Percentiles rank a stretch among this genome's conserved stretches.
Conservation (phyloP, 2,329 filamentous ascomycete genomes). For the Colletotrichum truncatum region DNA sequence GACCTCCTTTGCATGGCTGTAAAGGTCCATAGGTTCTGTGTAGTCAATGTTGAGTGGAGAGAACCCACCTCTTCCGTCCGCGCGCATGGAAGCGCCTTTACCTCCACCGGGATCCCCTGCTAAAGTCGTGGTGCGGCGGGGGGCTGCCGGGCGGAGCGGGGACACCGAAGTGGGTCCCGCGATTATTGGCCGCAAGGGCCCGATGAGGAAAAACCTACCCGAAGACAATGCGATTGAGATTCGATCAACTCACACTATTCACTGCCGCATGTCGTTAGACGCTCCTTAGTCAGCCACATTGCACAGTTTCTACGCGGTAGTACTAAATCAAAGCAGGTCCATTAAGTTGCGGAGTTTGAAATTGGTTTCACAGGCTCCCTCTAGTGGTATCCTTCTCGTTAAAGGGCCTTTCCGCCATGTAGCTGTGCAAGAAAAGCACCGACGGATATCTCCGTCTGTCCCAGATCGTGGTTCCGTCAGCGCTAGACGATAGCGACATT, state of each 20-base stretch:
- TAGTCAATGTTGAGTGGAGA: background rate
- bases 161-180: background rate
- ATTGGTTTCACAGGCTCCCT: background rate
- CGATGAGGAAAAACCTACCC: background rate
- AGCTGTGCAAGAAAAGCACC: background rate
- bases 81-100: background rate
- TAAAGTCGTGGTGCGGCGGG: background rate
- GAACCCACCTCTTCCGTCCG: background rate
- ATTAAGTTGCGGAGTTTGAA: background rate
- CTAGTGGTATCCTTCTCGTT: background rate
- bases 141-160: background rate
- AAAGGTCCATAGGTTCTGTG: background rate
- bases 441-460: too few species aligned
- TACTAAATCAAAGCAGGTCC: background rate
- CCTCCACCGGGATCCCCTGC: background rate
- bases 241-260: too few species aligned
- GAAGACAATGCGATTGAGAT: background rate
- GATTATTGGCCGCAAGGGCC: background rate
- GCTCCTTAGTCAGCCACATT: too few species aligned
- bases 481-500: too few species aligned
- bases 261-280: too few species aligned
- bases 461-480: too few species aligned
- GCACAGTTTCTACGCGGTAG: background rate
- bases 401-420: background rate
- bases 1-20: too few species aligned